Evolutionary conservation across 164 flowering plant genomes (phyloP).

Genomic region (Aristolochia californica): DNA sequence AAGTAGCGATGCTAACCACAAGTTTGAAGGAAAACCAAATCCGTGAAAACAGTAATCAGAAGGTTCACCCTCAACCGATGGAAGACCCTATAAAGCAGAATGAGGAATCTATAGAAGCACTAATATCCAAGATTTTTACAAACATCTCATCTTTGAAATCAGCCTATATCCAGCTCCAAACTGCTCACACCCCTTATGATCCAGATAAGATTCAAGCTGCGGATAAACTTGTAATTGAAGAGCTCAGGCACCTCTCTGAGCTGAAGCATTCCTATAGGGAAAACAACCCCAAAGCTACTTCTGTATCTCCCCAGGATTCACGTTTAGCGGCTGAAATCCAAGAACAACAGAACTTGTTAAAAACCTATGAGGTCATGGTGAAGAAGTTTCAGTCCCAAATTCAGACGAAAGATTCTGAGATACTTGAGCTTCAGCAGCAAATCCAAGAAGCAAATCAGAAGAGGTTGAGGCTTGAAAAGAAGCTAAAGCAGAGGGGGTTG

Average conservation of each 20-base stretch:
- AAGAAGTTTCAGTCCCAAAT: constrained; percentile 91
- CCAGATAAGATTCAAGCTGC: constrained; percentile 92
- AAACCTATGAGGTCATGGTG: constrained; percentile 96
- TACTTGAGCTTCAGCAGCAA: constrained; percentile 61
- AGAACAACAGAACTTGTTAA: constrained; percentile 80
- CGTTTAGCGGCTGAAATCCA: constrained; percentile 84
- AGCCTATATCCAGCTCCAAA: constrained; percentile 87
- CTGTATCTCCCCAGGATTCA: constrained; percentile 77
- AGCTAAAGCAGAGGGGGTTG: constrained; percentile 72
- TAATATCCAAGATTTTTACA: constrained; percentile 62
- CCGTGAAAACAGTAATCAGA: constrained; percentile 73
- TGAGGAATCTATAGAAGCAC: constrained; percentile 64
- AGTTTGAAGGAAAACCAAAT: constrained; percentile 67
- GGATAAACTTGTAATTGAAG: constrained; percentile 77
- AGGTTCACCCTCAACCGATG: constrained; percentile 97
- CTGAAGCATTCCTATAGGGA: constrained; percentile 86
- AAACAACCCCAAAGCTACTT: constrained; percentile 63
- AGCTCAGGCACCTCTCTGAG: constrained; percentile 76
- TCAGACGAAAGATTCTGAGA: constrained; percentile 87
- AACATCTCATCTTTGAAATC: constrained; percentile 81
- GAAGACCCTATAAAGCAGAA: constrained; percentile 66
- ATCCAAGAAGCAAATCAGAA: constrained; percentile 73
- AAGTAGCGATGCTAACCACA: constrained; percentile 76
- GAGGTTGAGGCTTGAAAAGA: constrained; percentile 65
- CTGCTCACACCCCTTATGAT: constrained; percentile 94